Base-by-base conservation (phyloP, 306 rosid genomes). In the Gastrolobium villosum region DNA sequence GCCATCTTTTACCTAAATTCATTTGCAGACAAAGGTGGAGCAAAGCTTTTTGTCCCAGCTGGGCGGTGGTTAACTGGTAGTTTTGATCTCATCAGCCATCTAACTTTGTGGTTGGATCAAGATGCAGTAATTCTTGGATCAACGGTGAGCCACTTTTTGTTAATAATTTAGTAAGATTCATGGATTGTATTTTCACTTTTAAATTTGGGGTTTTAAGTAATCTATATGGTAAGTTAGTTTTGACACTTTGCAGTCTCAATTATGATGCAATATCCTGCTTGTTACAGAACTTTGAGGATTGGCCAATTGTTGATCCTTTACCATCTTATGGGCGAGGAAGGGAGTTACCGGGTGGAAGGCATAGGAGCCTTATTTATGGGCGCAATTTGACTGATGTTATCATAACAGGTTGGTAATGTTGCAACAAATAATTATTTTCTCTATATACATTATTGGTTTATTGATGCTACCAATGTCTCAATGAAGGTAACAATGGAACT, bases 301-400 rank as follows among this genome's bases (percentile, higher is more conserved):
- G 98, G 97, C 97, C 94, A 10, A 72, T 94, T 72, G 80, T 88
- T 43, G 94, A 90, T 34, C 97, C 97, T 15, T 83, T 94, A 28
- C 97, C 97, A 1, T 92, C 98, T 0, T 94, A 94, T 75, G 98
- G 98, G 61, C 89, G 91, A 74, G 98, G 98, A 34, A 88, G 98
- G 83, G 98, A 94, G 81, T 79, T 88, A 66, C 88, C 94, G 0
- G 97, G 98, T 70, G 87, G 88, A 84, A 90, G 98, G 83, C 92
- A 89, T 79, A 79, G 13, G 69, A 90, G 96, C 72, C 93, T 94
- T 71, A 88, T 94, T 37, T 90, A 72, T 55, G 98, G 98, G 15
- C 45, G 39, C 82, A 81, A 90, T 84, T 85, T 92, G 86, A 89
- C 93, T 0, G 97, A 94, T 77, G 91, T 94, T 43, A 53, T 94